A percentile compares a stretch with the other conserved stretches of the same genome.
Evolutionary conservation across 768 basidiomycete species (phyloP).

Genomic region (Boletellus sp.): DNA sequence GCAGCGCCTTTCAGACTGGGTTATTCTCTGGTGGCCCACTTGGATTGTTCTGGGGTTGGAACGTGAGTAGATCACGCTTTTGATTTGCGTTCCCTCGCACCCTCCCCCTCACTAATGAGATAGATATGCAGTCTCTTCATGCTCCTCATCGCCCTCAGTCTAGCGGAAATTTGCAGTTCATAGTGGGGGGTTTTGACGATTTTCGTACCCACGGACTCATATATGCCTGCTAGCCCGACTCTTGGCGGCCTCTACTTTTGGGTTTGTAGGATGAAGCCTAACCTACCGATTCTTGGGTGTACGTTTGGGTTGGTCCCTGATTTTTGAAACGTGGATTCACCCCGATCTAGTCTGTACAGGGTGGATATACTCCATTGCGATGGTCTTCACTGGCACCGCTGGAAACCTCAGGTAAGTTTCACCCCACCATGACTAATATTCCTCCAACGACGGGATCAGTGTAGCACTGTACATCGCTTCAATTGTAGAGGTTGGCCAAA

Average conservation of each 20-base stretch:
- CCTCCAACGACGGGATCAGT: constrained; percentile 22
- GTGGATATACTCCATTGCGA: constrained; percentile 58
- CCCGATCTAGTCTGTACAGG: constrained; percentile 41
- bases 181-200: constrained; percentile 36
- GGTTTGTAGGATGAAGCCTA: constrained; percentile 60
- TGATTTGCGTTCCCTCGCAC: not conserved
- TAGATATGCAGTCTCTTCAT: constrained; percentile 57
- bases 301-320: constrained; percentile 16
- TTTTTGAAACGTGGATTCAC: not conserved
- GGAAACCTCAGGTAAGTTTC: constrained; percentile 47
- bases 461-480: constrained; percentile 55
- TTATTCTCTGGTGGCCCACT: constrained; percentile 56
- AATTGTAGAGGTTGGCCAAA: constrained; percentile 46
- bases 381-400: constrained; percentile 58
- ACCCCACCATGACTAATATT: not conserved
- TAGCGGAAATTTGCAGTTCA: constrained; percentile 58
- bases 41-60: constrained; percentile 63
- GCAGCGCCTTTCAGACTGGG: constrained; percentile 56
- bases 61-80: constrained; percentile 34
- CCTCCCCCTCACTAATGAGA: not conserved
- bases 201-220: not conserved
- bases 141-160: constrained; percentile 52
- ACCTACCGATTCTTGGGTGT: constrained; percentile 52
- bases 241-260: constrained; percentile 62
- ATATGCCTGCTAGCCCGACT: constrained; percentile 39